Evolutionary conservation across 164 flowering plant genomes (phyloP).

Genomic region (Kalanchoe fedtschenkoi): DNA sequence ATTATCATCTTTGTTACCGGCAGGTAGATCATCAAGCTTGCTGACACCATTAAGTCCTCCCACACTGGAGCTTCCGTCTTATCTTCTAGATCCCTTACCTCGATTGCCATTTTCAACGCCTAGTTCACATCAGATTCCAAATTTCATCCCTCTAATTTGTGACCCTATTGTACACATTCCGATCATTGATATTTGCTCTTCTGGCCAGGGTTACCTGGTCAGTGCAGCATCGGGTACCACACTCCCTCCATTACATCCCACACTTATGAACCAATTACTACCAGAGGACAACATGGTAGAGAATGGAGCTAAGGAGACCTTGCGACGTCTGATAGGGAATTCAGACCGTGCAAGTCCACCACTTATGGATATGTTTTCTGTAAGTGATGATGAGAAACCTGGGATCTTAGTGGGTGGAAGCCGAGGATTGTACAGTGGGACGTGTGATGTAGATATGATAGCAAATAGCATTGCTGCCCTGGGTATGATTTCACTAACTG

Average conservation of each 20-base stretch:
- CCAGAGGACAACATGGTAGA: slow-evolving; percentile 55
- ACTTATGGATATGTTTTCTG: slow-evolving; percentile 39
- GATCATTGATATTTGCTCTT: slow-evolving; percentile 75
- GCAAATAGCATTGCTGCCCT: slow-evolving; percentile 34
- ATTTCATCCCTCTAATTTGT: slow-evolving; percentile 74
- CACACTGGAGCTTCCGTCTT: slow-evolving; percentile 49
- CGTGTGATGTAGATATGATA: slow-evolving; percentile 29
- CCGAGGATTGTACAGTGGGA: slow-evolving; percentile 46
- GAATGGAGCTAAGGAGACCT: slow-evolving; percentile 80
- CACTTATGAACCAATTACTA: slow-evolving; percentile 35
- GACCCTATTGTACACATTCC: slow-evolving; percentile 95
- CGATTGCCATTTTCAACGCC: slow-evolving; percentile 32
- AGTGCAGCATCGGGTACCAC: slow-evolving; percentile 71
- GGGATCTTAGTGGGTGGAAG: slow-evolving; percentile 37
- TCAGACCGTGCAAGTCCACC: slow-evolving; percentile 42
- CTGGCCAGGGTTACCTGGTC: slow-evolving; percentile 87
- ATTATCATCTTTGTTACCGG: slow-evolving; percentile 39
- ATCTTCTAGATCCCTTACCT: slow-evolving; percentile 57
- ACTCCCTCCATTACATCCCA: slow-evolving; percentile 50
- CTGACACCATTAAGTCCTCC: slow-evolving; percentile 25
- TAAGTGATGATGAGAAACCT: slow-evolving; percentile 24
- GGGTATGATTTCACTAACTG: slow-evolving; percentile 29
- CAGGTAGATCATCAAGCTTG: slow-evolving; percentile 28
- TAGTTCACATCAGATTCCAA: slow-evolving; percentile 66
- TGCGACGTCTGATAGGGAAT: slow-evolving; percentile 56